phyloP scores from a whole-genome alignment of 176 grass and related monocot genomes.

The Pharus latifolius region DNA sequence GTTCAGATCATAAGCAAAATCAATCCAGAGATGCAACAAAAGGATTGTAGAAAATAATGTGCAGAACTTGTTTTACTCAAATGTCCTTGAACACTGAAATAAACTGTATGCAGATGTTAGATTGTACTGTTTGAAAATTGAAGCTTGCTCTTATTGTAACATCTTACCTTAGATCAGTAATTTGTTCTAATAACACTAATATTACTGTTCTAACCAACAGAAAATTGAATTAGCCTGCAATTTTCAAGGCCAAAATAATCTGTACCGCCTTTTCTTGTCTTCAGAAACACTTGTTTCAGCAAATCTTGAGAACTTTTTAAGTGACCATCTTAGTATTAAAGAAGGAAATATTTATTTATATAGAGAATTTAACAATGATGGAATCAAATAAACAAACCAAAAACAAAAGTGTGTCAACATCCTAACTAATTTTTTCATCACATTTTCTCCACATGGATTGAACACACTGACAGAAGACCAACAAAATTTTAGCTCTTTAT shows the following conservation, averaged over 20 bases:
- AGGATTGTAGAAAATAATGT: not conserved
- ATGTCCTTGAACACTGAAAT: not conserved
- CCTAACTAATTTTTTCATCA: not conserved
- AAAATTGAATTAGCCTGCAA: not conserved
- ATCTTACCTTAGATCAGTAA: too few relatives aligned
- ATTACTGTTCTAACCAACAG: not conserved
- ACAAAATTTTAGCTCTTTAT: not conserved
- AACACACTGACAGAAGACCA: not conserved
- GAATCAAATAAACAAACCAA: not conserved
- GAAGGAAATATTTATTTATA: not conserved
- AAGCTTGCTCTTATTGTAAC: too few relatives aligned
- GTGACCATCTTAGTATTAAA: not conserved
- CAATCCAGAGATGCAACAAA: not conserved
- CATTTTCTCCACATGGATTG: not conserved
- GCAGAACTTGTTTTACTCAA: not conserved
- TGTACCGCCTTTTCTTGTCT: not conserved
- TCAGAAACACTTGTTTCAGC: not conserved
- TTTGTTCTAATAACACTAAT: too few relatives aligned
- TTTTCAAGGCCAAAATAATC: not conserved
- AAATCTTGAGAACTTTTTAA: not conserved
- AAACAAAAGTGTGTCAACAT: not conserved
- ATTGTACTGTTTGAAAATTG: not conserved
- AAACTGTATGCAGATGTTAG: not conserved
- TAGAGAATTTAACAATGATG: not conserved
- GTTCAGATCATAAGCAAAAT: conserved; percentile 2